These are phyloP conservation scores for Fusarium sp. DNA, from an alignment of 2,329 filamentous ascomycete genomes.

Conservation along the genomic window DNA sequence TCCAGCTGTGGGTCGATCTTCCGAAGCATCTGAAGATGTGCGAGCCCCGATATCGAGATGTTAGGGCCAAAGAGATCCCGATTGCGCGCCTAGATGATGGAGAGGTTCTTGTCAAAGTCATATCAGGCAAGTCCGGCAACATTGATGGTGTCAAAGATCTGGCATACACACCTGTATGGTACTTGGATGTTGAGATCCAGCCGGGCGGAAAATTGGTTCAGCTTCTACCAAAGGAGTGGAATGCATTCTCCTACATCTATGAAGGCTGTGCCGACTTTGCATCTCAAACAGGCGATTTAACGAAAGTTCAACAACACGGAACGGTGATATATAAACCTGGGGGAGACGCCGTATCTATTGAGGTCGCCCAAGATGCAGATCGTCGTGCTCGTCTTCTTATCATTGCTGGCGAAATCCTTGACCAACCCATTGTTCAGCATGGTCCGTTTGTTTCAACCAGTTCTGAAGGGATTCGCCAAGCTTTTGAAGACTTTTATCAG, in stretches of 20 bases:
- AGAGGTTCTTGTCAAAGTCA: conserved; percentile 5
- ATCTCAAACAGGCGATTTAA: background rate
- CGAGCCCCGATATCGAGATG: conserved; percentile 10
- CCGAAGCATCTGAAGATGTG: conserved; percentile 9
- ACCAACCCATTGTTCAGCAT: conserved; percentile 13
- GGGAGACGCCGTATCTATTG: background rate
- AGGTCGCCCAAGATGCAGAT: background rate
- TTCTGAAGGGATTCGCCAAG: conserved; percentile 1
- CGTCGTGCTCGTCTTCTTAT: background rate
- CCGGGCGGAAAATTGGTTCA: conserved; percentile 6
- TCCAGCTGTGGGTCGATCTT: conserved; percentile 13
- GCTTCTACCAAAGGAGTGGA: background rate
- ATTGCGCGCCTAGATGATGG: background rate
- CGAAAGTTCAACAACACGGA: background rate
- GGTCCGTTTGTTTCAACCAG: conserved; percentile 9
- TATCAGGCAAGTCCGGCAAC: conserved; percentile 4
- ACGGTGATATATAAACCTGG: background rate
- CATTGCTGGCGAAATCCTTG: conserved; percentile 4
- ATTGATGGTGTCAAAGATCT: background rate
- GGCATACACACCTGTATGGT: conserved; percentile 13
- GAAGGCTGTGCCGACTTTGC: conserved; percentile 1
- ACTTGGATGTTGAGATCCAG: conserved; percentile 6
- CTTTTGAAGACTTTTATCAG: conserved; percentile 9
- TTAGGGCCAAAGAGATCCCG: conserved; percentile 4
- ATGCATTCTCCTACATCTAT: conserved; percentile 10